Percentiles rank a stretch among this genome's conserved stretches.
Conservation (phyloP, 225 moss, liverwort and hornwort genomes). For the Lunularia cruciata region DNA sequence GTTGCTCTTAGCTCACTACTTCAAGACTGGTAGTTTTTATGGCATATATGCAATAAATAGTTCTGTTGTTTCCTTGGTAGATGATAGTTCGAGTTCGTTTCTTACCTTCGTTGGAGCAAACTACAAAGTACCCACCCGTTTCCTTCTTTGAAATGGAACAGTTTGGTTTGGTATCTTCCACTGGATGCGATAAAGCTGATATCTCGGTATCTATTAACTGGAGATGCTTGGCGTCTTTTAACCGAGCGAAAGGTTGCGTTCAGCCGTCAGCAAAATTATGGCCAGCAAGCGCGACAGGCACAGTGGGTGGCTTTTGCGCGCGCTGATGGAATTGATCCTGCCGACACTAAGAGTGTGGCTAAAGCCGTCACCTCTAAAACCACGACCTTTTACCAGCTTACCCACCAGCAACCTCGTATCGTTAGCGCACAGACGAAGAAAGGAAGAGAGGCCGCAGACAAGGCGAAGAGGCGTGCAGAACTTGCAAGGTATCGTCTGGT, state of each 20-base stretch:
- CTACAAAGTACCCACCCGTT: slow-evolving; percentile 1
- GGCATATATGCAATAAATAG: neutral
- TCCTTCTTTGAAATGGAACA: slow-evolving; percentile 26
- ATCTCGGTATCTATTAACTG: slow-evolving; percentile 51
- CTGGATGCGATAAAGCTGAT: slow-evolving; percentile 58
- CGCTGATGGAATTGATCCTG: slow-evolving; percentile 6
- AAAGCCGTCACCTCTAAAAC: neutral
- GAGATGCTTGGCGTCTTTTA: slow-evolving; percentile 59
- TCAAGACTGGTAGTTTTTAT: neutral
- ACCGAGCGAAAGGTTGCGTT: slow-evolving; percentile 60
- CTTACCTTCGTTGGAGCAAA: neutral
- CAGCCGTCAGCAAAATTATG: slow-evolving; percentile 58
- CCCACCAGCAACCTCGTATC: slow-evolving; percentile 26
- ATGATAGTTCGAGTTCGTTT: neutral
- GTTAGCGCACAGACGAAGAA: slow-evolving; percentile 32
- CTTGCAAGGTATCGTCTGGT: slow-evolving; percentile 52
- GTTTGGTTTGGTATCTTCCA: slow-evolving; percentile 59
- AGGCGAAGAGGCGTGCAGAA: slow-evolving; percentile 64
- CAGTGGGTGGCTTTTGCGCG: slow-evolving; percentile 66
- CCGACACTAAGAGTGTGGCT: slow-evolving; percentile 2
- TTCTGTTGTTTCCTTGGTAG: neutral
- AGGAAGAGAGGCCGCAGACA: slow-evolving; percentile 56
- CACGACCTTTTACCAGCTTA: slow-evolving; percentile 17
- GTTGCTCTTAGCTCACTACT: no score
- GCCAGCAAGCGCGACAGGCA: slow-evolving; percentile 60